Percentiles rank a stretch among this genome's conserved stretches.
Evolutionary conservation across 768 basidiomycete genomes (phyloP).

Genomic region (Termitomyces sp.): DNA sequence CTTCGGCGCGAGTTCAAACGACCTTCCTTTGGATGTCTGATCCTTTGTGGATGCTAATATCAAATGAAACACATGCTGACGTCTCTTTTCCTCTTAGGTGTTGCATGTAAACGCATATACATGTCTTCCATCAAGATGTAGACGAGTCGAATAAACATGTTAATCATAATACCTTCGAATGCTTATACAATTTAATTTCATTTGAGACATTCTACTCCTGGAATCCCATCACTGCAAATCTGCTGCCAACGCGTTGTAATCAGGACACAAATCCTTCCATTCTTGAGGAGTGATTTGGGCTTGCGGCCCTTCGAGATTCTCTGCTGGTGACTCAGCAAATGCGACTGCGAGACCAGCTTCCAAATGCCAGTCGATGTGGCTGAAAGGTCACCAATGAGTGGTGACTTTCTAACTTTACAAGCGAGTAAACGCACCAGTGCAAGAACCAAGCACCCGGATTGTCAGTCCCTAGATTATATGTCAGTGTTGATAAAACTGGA

Average conservation of each 20-base stretch:
- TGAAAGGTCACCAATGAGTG: not conserved
- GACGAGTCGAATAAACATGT: not conserved
- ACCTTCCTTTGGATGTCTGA: constrained; percentile 95
- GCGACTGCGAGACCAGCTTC: constrained; percentile 30
- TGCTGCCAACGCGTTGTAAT: constrained; percentile 18
- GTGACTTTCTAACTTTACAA: not conserved
- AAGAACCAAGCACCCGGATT: constrained; percentile 60
- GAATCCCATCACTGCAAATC: constrained; percentile 19
- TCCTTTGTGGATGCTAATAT: constrained; percentile 8
- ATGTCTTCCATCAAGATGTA: no score
- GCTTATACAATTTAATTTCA: not conserved
- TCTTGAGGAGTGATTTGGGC: constrained; percentile 25
- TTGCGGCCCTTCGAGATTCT: constrained; percentile 21
- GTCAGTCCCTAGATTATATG: constrained; percentile 22
- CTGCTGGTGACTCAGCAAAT: constrained; percentile 23
- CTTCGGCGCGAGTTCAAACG: constrained; percentile 56
- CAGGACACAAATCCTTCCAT: constrained; percentile 23
- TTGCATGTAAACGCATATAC: not conserved
- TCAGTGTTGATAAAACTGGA: not conserved
- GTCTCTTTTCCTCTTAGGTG: not conserved
- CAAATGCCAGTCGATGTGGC: constrained; percentile 31
- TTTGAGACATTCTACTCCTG: not conserved
- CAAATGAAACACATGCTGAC: not conserved
- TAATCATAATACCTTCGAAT: not conserved
- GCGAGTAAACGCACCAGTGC: constrained; percentile 24